phyloP scores from a whole-genome alignment of 2,329 filamentous ascomycete species.

The Cytospora chrysosperma region DNA sequence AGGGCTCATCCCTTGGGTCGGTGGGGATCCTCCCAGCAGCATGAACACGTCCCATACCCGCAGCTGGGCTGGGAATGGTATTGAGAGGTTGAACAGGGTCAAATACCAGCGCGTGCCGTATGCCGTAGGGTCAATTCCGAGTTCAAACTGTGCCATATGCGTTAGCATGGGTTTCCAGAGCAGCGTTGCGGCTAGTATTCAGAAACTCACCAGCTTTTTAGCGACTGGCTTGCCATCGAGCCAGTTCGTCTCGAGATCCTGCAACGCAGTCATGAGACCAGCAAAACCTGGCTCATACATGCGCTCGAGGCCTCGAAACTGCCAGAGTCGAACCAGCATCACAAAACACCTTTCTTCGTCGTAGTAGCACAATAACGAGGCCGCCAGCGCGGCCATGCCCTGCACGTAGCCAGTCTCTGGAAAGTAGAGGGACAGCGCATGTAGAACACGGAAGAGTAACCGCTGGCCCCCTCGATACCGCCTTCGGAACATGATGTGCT shows the following conservation, averaged over 20 bases:
- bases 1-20: slow-evolving; percentile 26
- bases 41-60: slow-evolving; percentile 98
- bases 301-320: slow-evolving; percentile 78
- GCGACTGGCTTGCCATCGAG: slow-evolving; percentile 75
- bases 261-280: slow-evolving; percentile 80
- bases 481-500: slow-evolving; percentile 94
- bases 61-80: slow-evolving; percentile 90
- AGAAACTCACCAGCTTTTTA: slow-evolving; percentile 68
- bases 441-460: slow-evolving; percentile 86
- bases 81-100: slow-evolving; percentile 94
- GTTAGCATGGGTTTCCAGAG: slow-evolving; percentile 17
- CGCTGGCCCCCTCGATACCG: slow-evolving; percentile 91
- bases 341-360: slow-evolving; percentile 93
- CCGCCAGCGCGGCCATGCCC: slow-evolving; percentile 92
- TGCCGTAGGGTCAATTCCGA: slow-evolving; percentile 82
- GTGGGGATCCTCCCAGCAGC: slow-evolving; percentile 77
- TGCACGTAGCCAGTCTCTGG: slow-evolving; percentile 93
- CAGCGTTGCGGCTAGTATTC: not conserved
- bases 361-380: slow-evolving; percentile 92
- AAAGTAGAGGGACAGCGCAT: slow-evolving; percentile 88
- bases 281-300: slow-evolving; percentile 83
- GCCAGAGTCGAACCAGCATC: slow-evolving; percentile 95
- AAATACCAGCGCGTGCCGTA: slow-evolving; percentile 98
- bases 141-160: slow-evolving; percentile 55
- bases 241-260: slow-evolving; percentile 85